Evolutionary conservation across 1,284 basidiomycete genomes (phyloP), one percentile per base, ranked within the genome.

Genomic region (Tilletia setariae): DNA sequence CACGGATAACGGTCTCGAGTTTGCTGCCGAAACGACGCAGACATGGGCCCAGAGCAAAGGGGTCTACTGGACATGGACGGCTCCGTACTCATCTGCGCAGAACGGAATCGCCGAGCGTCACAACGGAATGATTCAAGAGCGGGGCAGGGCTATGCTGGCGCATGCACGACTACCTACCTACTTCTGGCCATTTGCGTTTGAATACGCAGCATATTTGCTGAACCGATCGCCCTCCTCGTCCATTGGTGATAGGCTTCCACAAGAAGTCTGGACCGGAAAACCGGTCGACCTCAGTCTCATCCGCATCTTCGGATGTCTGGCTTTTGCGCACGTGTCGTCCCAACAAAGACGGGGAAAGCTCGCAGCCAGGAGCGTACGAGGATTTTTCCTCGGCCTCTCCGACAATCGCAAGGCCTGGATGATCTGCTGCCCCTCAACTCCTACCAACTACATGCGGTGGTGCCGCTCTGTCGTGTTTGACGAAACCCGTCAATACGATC

Each of bases 101-200:
- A 56, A 56, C 21, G 53, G 53, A 25, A 28, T 56, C 2, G 53
- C 53, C 25, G 53, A 56, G 21, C 53, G 53, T 25, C 53, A 28
- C 9, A 56, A 56, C 53, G 53, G 53, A 15, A 21, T 56, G 7
- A 21, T 56, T 7, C 23, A 56, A 28, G 53, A 56, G 25, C 53
- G 53, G 25, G 32, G 25, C 23, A 3, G 53, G 21, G 53, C 53
- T 2, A 56, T 56, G 53, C 53, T 56, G 7, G 23, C 23, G 11
- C 23, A 11, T 3, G 53, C 53, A 23, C 3, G 53, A 56, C 25
- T 56, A 8, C 53, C 53, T 13, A 8, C 16, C 16, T 21, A 28
- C 53, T 56, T 56, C 53, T 56, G 53, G 53, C 53, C 53, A 15
- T 56, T 28, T 19, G 53, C 53, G 23, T 21, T 56, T 8, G 23